These are phyloP conservation scores for Gamsiella multidivaricata DNA, from an alignment of 192 early-diverging fungal species.

Conservation along the genomic window DNA sequence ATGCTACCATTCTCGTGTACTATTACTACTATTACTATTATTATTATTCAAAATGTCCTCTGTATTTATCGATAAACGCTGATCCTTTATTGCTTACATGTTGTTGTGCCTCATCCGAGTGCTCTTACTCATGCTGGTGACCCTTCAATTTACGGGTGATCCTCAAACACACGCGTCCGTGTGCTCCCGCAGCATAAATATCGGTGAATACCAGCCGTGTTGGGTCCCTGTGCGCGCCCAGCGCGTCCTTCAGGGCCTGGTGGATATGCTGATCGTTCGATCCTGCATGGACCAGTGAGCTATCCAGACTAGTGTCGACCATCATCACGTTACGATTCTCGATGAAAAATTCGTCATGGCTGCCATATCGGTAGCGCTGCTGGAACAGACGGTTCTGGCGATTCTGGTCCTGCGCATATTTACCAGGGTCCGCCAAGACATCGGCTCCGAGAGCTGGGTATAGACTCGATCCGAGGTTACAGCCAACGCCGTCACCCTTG, in stretches of 20 bases:
- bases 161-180: conserved; percentile 28
- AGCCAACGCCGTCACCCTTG: conserved; percentile 45
- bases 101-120: neutral
- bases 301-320: conserved; percentile 20
- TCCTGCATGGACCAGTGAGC: conserved; percentile 9
- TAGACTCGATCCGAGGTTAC: conserved; percentile 18
- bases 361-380: conserved; percentile 19
- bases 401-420: conserved; percentile 1
- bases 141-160: conserved; percentile 22
- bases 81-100: neutral
- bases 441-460: conserved; percentile 25
- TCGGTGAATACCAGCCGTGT: conserved; percentile 33
- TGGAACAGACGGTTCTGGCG: conserved; percentile 19
- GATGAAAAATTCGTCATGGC: conserved; percentile 26
- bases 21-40: neutral
- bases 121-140: conserved; percentile 15
- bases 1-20: no score
- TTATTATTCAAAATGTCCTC: neutral
- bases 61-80: neutral
- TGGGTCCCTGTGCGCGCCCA: conserved; percentile 13
- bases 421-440: conserved; percentile 13
- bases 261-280: conserved; percentile 28
- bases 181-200: conserved; percentile 34
- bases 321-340: conserved; percentile 36
- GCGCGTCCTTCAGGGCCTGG: conserved; percentile 4